Evolutionary conservation across 768 basidiomycete genomes (phyloP).

Genomic region (Agaricus sinodeliciosus): DNA sequence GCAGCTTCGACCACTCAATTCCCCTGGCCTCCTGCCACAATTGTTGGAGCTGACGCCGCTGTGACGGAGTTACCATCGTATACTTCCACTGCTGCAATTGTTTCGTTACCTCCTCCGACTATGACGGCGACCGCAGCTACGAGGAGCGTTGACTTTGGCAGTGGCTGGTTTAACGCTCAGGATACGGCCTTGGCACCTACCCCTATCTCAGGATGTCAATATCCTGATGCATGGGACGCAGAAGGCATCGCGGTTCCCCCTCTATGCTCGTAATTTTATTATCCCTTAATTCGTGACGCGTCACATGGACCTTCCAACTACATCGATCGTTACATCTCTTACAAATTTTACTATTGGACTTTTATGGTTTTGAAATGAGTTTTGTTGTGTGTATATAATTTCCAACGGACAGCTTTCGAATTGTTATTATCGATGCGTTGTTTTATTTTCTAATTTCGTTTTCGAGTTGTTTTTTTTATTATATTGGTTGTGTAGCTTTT

Average conservation of each 20-base stretch:
- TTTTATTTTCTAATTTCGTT: no score
- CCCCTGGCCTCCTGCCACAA: constrained; percentile 60
- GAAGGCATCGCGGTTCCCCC: constrained; percentile 26
- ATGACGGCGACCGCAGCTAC: constrained; percentile 27
- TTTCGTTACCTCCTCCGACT: constrained; percentile 44
- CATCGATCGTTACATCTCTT: neutral
- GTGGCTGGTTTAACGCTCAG: constrained; percentile 49
- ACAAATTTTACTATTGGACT: neutral
- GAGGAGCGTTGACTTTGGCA: constrained; percentile 33
- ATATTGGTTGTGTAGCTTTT: no score
- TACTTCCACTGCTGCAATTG: constrained; percentile 58
- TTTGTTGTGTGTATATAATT: no score
- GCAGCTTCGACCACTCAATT: constrained; percentile 31
- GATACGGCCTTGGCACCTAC: constrained; percentile 44
- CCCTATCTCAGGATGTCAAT: constrained; percentile 46
- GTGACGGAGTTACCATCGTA: constrained; percentile 53
- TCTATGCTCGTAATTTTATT: constrained; percentile 11
- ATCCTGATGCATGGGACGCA: constrained; percentile 44
- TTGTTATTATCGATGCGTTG: no score
- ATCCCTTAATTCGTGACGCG: neutral
- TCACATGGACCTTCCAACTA: neutral
- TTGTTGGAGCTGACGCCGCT: constrained; percentile 29
- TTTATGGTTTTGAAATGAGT: no score
- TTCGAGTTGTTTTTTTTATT: no score
- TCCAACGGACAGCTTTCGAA: no score